phyloP scores from a whole-genome alignment of 805 yeast species.

The Saccharomyces jurei region DNA sequence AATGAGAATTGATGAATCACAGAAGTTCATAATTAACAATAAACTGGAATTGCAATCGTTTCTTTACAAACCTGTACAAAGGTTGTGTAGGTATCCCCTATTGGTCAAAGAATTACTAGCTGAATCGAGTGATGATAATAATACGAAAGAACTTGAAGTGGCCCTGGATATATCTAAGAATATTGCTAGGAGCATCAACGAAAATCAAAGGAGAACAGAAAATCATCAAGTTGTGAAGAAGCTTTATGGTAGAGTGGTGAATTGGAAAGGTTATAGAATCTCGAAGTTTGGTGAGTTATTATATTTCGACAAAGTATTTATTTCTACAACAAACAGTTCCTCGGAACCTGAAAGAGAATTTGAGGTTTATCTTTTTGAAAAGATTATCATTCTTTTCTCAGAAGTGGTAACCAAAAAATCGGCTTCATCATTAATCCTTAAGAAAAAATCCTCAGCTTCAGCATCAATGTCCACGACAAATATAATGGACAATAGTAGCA shows the following conservation, averaged over 20 bases:
- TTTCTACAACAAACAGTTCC: slow-evolving; percentile 34
- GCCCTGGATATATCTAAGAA: slow-evolving; percentile 72
- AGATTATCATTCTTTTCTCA: slow-evolving; percentile 54
- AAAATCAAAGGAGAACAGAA: slow-evolving; percentile 87
- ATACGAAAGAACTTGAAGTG: slow-evolving; percentile 55
- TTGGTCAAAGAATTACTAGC: slow-evolving; percentile 63
- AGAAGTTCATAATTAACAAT: slow-evolving; percentile 58
- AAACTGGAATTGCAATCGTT: slow-evolving; percentile 85
- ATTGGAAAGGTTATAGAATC: slow-evolving; percentile 87
- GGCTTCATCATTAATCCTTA: slow-evolving; percentile 36
- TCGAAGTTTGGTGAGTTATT: slow-evolving; percentile 78
- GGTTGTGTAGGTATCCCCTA: slow-evolving; percentile 91
- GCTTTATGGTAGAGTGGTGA: slow-evolving; percentile 64
- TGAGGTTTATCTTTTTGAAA: slow-evolving; percentile 81
- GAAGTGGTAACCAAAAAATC: slow-evolving; percentile 47
- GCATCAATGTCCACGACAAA: slow-evolving; percentile 11
- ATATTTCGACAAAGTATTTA: slow-evolving; percentile 59
- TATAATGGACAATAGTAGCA: slow-evolving; percentile 6
- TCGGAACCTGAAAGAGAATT: slow-evolving; percentile 75
- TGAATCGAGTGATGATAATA: slow-evolving; percentile 37
- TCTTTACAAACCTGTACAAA: slow-evolving; percentile 88
- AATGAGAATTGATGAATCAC: slow-evolving; percentile 43
- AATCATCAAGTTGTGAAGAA: slow-evolving; percentile 65
- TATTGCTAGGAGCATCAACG: slow-evolving; percentile 83
- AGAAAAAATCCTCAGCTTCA: slow-evolving; percentile 31